A percentile compares a stretch with the other conserved stretches of the same genome.
Evolutionary conservation across 176 grass and related monocot genomes (phyloP).

Genomic region (Rhynchospora tenuis): DNA sequence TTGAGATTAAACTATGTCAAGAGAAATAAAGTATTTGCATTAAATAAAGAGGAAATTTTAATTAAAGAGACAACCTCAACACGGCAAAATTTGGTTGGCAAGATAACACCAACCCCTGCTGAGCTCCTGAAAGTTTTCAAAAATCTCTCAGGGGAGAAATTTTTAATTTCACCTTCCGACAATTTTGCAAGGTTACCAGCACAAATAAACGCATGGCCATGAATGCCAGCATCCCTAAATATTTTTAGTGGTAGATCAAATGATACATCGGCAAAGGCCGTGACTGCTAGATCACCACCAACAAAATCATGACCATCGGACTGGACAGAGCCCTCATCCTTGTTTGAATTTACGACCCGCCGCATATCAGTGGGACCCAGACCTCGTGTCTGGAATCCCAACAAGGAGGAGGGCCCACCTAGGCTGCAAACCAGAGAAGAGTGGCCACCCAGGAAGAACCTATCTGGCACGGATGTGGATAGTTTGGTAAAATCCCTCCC

Average conservation of each 20-base stretch:
- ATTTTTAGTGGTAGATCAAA: conserved; percentile 81
- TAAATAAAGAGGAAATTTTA: not conserved
- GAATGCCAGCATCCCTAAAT: conserved; percentile 67
- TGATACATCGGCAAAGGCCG: conserved; percentile 72
- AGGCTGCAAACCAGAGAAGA: conserved; percentile 60
- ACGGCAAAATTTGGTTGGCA: conserved; percentile 79
- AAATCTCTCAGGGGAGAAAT: conserved; percentile 38
- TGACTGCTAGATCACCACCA: conserved; percentile 60
- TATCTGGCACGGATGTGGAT: conserved; percentile 46
- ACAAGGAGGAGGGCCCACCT: conserved; percentile 56
- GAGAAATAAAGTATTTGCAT: not conserved
- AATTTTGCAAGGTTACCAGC: conserved; percentile 68
- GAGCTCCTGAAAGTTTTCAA: conserved; percentile 74
- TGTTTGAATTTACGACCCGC: conserved; percentile 19
- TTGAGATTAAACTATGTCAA: not conserved
- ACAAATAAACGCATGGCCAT: conserved; percentile 69
- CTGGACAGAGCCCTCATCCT: conserved; percentile 28
- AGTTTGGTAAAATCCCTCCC: conserved; percentile 39
- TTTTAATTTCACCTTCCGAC: conserved; percentile 38
- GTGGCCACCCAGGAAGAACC: conserved; percentile 72
- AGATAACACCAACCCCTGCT: conserved; percentile 76
- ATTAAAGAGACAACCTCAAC: conserved; percentile 58
- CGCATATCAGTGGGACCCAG: conserved; percentile 33
- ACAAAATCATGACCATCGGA: conserved; percentile 34
- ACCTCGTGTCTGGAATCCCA: conserved; percentile 70